A percentile compares a stretch with the other conserved stretches of the same genome.
phyloP scores from a whole-genome alignment of 495 filamentous ascomycete species.

The Aspergillus taichungensis region DNA sequence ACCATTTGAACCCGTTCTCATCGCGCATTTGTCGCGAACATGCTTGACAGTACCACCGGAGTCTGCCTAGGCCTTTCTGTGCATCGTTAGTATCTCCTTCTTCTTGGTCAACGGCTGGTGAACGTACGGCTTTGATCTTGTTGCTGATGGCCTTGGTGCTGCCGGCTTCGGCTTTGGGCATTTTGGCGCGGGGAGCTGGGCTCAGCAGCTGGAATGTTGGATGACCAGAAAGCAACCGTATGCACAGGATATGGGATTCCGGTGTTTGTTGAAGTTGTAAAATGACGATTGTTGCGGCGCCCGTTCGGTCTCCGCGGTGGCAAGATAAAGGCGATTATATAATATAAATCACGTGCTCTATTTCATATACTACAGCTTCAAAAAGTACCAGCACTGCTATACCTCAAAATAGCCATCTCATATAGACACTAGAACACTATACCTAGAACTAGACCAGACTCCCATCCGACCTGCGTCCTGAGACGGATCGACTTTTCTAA shows the following conservation, averaged over 20 bases:
- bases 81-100: constrained; percentile 2
- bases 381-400: background rate
- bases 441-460: constrained; percentile 14
- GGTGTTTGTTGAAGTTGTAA: background rate
- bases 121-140: constrained; percentile 56
- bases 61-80: constrained; percentile 72
- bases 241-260: background rate
- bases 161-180: constrained; percentile 89
- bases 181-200: constrained; percentile 32
- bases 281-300: too few species aligned
- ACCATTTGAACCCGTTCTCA: constrained; percentile 48
- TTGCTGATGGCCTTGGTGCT: constrained; percentile 79
- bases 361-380: too few species aligned
- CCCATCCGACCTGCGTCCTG: constrained; percentile 17
- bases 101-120: background rate
- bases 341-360: constrained; percentile 1
- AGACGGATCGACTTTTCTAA: constrained; percentile 14
- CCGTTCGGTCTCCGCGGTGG: background rate
- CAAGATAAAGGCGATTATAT: background rate
- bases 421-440: background rate
- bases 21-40: constrained; percentile 44
- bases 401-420: background rate
- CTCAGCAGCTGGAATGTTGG: background rate
- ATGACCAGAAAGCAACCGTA: background rate
- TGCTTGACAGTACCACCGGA: constrained; percentile 66